A percentile compares a stretch with the other conserved stretches of the same genome.
Conservation (phyloP, 345 rosid genomes). For the Populus tremula region DNA sequence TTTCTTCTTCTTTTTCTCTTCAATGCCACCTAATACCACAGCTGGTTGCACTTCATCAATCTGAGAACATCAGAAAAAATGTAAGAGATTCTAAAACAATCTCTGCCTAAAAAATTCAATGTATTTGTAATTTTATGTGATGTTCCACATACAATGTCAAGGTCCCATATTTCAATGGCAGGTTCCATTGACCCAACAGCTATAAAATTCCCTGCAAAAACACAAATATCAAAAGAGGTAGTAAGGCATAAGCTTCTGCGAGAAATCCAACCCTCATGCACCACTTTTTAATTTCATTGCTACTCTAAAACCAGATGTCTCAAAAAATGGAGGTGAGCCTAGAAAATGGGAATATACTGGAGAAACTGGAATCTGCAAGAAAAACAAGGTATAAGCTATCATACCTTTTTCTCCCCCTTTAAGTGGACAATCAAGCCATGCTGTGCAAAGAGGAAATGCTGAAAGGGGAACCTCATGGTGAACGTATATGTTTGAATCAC, state of each 20-base stretch:
- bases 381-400: background rate
- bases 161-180: slow-evolving; percentile 91
- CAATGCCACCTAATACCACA: slow-evolving; percentile 63
- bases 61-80: slow-evolving; percentile 38
- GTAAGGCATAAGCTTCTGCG: too few relatives aligned
- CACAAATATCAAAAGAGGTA: background rate
- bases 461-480: slow-evolving; percentile 84
- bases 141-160: slow-evolving; percentile 65
- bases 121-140: background rate
- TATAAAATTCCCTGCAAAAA: slow-evolving; percentile 71
- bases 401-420: slow-evolving; percentile 83
- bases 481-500: slow-evolving; percentile 62
- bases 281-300: background rate
- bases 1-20: slow-evolving; percentile 46
- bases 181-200: slow-evolving; percentile 95
- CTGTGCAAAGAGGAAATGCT: slow-evolving; percentile 74
- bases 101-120: slow-evolving; percentile 2
- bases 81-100: slow-evolving; percentile 17
- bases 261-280: background rate
- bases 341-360: background rate
- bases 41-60: slow-evolving; percentile 83
- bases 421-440: slow-evolving; percentile 92
- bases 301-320: background rate
- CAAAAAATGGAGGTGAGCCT: background rate
- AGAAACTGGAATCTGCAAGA: background rate